Base-by-base conservation (phyloP, 2,329 filamentous ascomycete genomes). In the Colletotrichum incanum region DNA sequence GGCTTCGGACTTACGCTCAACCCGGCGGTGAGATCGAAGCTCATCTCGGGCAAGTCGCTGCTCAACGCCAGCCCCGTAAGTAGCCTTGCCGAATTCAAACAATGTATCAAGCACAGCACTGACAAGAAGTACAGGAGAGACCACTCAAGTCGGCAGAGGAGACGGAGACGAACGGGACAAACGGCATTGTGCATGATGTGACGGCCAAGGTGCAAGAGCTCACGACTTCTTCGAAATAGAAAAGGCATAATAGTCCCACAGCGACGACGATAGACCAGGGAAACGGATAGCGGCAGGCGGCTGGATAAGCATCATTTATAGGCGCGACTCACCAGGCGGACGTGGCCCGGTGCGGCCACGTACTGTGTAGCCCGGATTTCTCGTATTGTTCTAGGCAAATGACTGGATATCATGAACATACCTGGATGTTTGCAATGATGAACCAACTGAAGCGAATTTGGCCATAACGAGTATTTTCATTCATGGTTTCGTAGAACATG, bases 1-100 rank as follows among this genome's bases (percentile, higher is more conserved):
- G 95, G 95, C 0, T 98, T 98, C 78, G 95, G 95, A 5, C 86
- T 98, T 62, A 95, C 95, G 71, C 83, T 98, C 69, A 98, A 96
- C 82, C 94, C 94, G 0, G 89, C 89, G 23, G 94, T 93, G 34
- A 81, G 83, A 74, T 81, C 87, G 16, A 93, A 93, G 79, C 84
- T 98, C 73, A 93, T 98, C 66, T 90, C 95, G 50, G 93, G 94
- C 7, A 86, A 90, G 58, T 89, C 91, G 67, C 88, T 98, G 20
- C 84, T 98, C 67, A 93, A 89, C 63, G 92, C 94, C 26, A 85
- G 91, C 31, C 61, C 74, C 52, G 71, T 71, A 49, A 67, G 67
- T 49, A 18, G 8, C 45, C 65, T 26, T 56, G 23, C 49, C 23
- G 34, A 65, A 18, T 18, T 43, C 49, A 20, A 26, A 6, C 7